Base-by-base conservation (phyloP, 768 basidiomycete species). In the Podaxis sp. region DNA sequence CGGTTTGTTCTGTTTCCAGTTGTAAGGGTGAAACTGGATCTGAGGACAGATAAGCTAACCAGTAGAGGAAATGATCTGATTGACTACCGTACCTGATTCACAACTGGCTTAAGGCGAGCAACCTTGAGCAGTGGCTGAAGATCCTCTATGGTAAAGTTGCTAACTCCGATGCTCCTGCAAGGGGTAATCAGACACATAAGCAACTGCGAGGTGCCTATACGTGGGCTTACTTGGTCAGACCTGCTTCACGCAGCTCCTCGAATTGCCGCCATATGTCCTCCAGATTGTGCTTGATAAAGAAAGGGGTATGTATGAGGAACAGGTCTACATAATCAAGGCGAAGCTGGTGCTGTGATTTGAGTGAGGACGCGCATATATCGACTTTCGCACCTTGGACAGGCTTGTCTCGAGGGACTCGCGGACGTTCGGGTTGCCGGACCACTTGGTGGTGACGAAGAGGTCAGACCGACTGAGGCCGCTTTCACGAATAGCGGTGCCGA, bases 11-110 rank as follows among this genome's bases (percentile, higher is more conserved):
- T 74, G 65, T 2, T 73, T 71, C 65, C 82, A 82, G 42, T 89
- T 84, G 70, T 92, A 92, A 1, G 89, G 89, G 65, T 91, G 87
- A 10, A 91, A 72, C 13, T 76, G 73, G 63, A 90, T 89, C 87
- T 89, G 68, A 62, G 21, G 25, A 40, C 27, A 0, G n/a, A 25
- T 44, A 23, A 28, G 56, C 35, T 50, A 36, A 42, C 14, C 40
- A 13, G 40, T 32, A 32, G 40, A 4, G n/a, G 11, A 42, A 7
- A 42, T 42, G 4, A 7, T 42, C 14, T 13, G 25, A 14, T 23
- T 21, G n/a, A 7, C 21, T 59, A 36, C 65, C 62, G 3, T n/a
- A 85, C 88, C 75, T 91, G 89, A 67, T 92, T 90, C 42, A 87
- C 87, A 1, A 83, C 86, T 3, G 89, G 90, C 38, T 78, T 82